Conservation (phyloP, 176 grass and related monocot species). For the Musa troglodytarum region DNA sequence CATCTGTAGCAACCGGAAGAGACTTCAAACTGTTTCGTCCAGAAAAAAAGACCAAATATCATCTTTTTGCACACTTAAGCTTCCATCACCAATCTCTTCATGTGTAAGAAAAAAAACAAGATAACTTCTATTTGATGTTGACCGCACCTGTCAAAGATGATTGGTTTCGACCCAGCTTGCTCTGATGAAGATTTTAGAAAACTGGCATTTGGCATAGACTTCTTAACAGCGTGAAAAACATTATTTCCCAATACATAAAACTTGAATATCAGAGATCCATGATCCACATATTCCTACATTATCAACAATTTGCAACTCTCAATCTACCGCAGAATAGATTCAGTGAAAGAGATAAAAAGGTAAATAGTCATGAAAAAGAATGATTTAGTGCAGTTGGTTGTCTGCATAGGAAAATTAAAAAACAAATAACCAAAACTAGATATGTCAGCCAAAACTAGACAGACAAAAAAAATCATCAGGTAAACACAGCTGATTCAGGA, state of each 20-base stretch:
- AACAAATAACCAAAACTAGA: neutral
- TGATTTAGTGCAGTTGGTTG: neutral
- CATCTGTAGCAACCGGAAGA: conserved; percentile 71
- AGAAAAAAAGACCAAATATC: conserved; percentile 7
- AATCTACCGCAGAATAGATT: neutral
- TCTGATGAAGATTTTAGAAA: conserved; percentile 44
- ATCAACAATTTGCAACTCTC: conserved; percentile 17
- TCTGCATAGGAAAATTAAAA: neutral
- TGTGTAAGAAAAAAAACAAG: neutral
- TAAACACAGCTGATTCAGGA: too few relatives aligned
- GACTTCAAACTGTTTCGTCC: conserved; percentile 58
- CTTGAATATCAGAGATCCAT: conserved; percentile 82
- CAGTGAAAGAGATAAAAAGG: too few relatives aligned
- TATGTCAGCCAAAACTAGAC: neutral
- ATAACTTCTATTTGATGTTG: neutral
- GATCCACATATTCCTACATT: conserved; percentile 87
- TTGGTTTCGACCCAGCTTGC: conserved; percentile 35
- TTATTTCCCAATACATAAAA: conserved; percentile 78
- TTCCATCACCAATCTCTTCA: neutral
- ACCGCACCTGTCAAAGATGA: conserved; percentile 76
- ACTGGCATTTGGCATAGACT: conserved; percentile 85
- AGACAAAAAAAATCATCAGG: neutral
- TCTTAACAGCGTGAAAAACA: conserved; percentile 75
- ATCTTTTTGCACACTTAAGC: neutral
- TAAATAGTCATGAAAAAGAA: neutral